Evolutionary conservation across 2,329 filamentous ascomycete genomes (phyloP), one percentile per base, ranked within the genome.

Genomic region (Trichoderma breve): DNA sequence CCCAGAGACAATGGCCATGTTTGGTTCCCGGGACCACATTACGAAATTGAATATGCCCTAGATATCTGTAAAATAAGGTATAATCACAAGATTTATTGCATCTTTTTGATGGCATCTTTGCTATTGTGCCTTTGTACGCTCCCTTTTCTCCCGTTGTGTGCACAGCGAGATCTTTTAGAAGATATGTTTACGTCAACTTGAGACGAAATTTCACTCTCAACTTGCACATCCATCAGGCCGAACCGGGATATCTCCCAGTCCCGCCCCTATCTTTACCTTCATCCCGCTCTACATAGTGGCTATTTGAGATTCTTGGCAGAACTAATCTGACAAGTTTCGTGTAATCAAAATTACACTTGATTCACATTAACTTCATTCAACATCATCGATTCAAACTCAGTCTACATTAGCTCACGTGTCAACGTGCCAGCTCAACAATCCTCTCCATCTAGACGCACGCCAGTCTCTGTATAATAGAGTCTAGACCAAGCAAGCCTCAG

Each of bases 401-500:
- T 21, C 57, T 15, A 14, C 9, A 34, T 11, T 34, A 32, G 57
- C 30, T 60, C 57, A 34, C 26, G 21, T 34, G 9, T n/a, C 18
- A 58, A 34, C 26, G 21, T 34, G 9, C 30, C 18, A 58, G 5
- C n/a, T 21, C 28, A 34, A 34, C 18, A 21, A 14, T 30, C 28
- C 18, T 60, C 57, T 60, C 9, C 18, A 60, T 34, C 28, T 34
- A 43, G 39, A 60, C 57, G 57, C 57, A 60, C 28, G n/a, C 57
- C 57, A 60, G 57, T 34, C 57, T 34, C 47, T 53, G 21, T n/a
- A 34, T n/a, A 11, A 12, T 24, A n/a, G 18, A 21, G 57, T 21
- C 57, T n/a, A 21, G 32, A 15, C 28, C 57, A 60, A 60, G 30
- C 28, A 6, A 7, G 57, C 57, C 30, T 60, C 57, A 32, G n/a